Evolutionary conservation across 805 yeast genomes (phyloP), one percentile per base, ranked within the genome.

Genomic region (Tetrapisispora nanseiensis): DNA sequence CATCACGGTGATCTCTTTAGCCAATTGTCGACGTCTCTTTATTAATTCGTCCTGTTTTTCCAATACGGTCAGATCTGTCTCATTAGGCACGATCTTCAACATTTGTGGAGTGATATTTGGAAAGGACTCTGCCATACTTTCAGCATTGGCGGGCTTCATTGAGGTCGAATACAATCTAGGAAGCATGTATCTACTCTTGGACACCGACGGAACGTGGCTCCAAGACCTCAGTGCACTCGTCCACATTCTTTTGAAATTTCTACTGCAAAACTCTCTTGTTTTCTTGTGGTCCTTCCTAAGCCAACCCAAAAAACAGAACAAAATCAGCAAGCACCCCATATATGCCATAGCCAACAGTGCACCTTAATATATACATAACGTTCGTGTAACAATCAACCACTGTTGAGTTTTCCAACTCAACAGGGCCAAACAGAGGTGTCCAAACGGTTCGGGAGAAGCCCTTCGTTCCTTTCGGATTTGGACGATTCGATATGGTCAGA

Each of bases 1-100:
- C 71, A 87, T 71, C 52, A 73, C 73, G 24, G 83, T 86, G 46
- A 75, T 74, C 33, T 82, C 79, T 57, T 79, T 76, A 42, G 85
- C 74, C 48, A 85, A 71, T 59, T 79, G 80, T 37, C 84, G 70
- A 65, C 87, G 92, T 62, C 82, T 73, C 50, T 74, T 75, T 52
- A 81, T 76, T 48, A 77, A 70, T 45, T 68, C 75, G 63, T 87
- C 95, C 68, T 83, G 92, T 54, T 69, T 69, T 64, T 87, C 97
- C 61, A 87, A 70, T 24, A 78, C 86, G 8, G 90, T 84, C 45
- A 77, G 57, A 49, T 74, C 78, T 6, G 68, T 48, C 40, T 66
- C 62, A 52, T 72, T 65, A 28, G 69, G 67, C 22, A 68, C 62
- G 43, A 71, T 63, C 39, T 65, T 65, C 38, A 69, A 52, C 40